Percentiles rank a stretch among this genome's conserved stretches.
Evolutionary conservation across 371 early-diverging fungal species (phyloP).

Genomic region (Chytridium lagenaria): DNA sequence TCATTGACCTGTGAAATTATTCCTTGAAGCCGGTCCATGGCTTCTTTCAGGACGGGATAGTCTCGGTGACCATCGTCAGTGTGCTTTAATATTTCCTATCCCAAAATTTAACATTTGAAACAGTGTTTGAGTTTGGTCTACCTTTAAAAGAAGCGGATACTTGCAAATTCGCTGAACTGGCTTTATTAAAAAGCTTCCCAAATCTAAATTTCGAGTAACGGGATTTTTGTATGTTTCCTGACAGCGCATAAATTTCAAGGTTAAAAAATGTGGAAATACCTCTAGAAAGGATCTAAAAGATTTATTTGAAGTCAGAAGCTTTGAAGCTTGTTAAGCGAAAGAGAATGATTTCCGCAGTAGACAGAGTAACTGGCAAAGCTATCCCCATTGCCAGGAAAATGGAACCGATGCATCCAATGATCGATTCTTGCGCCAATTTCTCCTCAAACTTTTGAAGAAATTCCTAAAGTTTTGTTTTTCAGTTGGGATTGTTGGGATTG

Average conservation of each 20-base stretch:
- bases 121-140: slow-evolving; percentile 30
- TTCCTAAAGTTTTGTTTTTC: too few species aligned
- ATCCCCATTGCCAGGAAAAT: slow-evolving; percentile 47
- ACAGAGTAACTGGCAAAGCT: slow-evolving; percentile 44
- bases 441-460: slow-evolving; percentile 47
- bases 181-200: slow-evolving; percentile 82
- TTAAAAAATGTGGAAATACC: too few species aligned
- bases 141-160: slow-evolving; percentile 87
- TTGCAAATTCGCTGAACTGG: slow-evolving; percentile 98
- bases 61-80: slow-evolving; percentile 50
- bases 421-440: slow-evolving; percentile 28
- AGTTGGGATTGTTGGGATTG: too few species aligned
- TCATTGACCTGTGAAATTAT: slow-evolving; percentile 53
- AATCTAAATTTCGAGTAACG: slow-evolving; percentile 49
- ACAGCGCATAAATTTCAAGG: background rate
- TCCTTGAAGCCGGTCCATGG: slow-evolving; percentile 51
- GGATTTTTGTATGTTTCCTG: slow-evolving; percentile 52
- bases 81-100: slow-evolving; percentile 53
- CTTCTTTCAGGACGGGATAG: slow-evolving; percentile 39
- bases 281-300: slow-evolving; percentile 48
- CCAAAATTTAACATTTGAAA: background rate
- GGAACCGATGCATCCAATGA: slow-evolving; percentile 48
- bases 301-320: slow-evolving; percentile 41
- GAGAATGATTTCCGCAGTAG: slow-evolving; percentile 54
- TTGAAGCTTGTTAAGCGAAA: slow-evolving; percentile 43